These are phyloP conservation scores for Psilocybe tampanensis DNA, from an alignment of 768 basidiomycete species.

Conservation along the genomic window DNA sequence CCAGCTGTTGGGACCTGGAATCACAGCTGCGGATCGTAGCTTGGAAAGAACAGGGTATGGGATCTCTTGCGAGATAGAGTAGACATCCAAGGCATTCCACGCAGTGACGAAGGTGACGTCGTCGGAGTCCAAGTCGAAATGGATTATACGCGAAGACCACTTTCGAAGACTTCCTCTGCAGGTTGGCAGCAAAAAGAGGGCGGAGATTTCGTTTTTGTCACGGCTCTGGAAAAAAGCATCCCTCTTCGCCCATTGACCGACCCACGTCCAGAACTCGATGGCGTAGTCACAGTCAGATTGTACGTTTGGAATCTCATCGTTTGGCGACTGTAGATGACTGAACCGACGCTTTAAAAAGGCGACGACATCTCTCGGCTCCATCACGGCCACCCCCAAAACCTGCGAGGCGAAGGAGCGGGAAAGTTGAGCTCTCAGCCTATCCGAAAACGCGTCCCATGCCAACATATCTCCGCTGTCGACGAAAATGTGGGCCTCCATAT, in stretches of 20 bases:
- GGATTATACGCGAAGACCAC: not conserved
- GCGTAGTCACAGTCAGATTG: conserved; percentile 1
- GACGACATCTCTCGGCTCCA: not conserved
- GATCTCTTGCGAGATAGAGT: not conserved
- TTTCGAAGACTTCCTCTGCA: conserved; percentile 3
- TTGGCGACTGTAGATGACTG: not conserved
- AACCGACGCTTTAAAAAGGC: conserved; percentile 1
- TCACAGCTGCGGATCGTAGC: not conserved
- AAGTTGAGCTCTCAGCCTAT: not conserved
- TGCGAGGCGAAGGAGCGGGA: not conserved
- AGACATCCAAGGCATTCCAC: conserved; percentile 10
- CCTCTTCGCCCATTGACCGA: not conserved
- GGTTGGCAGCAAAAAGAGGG: conserved; percentile 10
- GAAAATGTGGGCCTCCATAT: not conserved
- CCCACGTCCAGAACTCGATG: conserved; percentile 16
- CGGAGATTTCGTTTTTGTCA: not conserved
- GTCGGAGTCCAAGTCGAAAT: conserved; percentile 3
- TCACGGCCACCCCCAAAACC: not conserved
- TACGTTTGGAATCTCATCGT: not conserved
- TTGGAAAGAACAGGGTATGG: not conserved
- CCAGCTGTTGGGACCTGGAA: not conserved
- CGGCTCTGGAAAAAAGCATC: not conserved
- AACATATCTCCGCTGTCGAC: not conserved
- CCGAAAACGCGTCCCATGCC: conserved; percentile 8
- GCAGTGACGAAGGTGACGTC: not conserved